A percentile compares a stretch with the other conserved stretches of the same genome.
phyloP scores from a whole-genome alignment of 192 early-diverging fungal genomes.

The Diversispora epigaea region DNA sequence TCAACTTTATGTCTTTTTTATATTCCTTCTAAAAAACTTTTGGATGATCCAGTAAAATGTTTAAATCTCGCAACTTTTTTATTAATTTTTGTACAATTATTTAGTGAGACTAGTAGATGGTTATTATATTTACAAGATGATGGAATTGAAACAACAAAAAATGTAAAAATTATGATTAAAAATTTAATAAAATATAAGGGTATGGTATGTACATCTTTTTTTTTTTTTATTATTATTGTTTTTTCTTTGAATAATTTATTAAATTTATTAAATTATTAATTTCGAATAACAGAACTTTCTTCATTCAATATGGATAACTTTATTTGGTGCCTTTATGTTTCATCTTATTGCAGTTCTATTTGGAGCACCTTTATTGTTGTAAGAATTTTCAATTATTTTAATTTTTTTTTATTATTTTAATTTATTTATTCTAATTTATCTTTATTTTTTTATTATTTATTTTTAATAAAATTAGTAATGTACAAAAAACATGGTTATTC shows the following conservation, averaged over 20 bases:
- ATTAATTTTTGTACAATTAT: slow-evolving; percentile 13
- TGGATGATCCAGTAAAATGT: slow-evolving; percentile 20
- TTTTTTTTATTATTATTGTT: not conserved
- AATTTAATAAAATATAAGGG: slow-evolving; percentile 17
- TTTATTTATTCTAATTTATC: not conserved
- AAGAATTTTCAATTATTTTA: slow-evolving; percentile 2
- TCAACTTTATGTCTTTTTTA: slow-evolving; percentile 11
- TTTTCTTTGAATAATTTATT: not conserved
- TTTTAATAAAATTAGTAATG: slow-evolving; percentile 31
- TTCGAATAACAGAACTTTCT: slow-evolving; percentile 23
- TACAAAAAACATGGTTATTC: slow-evolving; percentile 36
- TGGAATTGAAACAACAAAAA: not conserved
- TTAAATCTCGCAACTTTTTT: not conserved
- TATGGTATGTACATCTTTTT: not conserved
- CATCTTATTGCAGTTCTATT: slow-evolving; percentile 38
- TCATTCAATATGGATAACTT: slow-evolving; percentile 12
- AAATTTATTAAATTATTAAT: not conserved
- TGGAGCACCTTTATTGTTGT: slow-evolving; percentile 40
- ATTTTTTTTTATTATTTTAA: not conserved
- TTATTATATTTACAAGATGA: slow-evolving; percentile 10
- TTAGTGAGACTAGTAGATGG: slow-evolving; percentile 25
- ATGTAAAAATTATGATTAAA: not conserved
- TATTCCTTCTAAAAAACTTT: slow-evolving; percentile 8
- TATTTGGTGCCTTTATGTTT: slow-evolving; percentile 29
- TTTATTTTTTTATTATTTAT: slow-evolving; percentile 5